Conservation (phyloP, 2,329 filamentous ascomycete genomes). For the Curvularia sp. region DNA sequence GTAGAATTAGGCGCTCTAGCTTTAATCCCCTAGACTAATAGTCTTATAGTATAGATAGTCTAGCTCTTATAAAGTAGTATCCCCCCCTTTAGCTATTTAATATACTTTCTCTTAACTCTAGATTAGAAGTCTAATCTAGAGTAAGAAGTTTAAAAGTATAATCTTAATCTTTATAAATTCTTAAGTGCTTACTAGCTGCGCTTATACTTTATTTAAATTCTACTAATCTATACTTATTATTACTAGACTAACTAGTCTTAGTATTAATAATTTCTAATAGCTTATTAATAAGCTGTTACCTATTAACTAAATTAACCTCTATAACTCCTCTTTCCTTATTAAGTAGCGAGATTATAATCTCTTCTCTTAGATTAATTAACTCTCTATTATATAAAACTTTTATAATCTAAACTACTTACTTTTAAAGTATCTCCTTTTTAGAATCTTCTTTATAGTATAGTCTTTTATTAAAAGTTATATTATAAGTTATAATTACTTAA, state of each 20-base stretch:
- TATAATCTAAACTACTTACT: background rate
- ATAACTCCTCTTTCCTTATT: background rate
- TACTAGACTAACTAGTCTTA: background rate
- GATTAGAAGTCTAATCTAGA: background rate
- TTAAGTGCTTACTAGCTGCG: background rate
- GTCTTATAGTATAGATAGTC: too few species aligned
- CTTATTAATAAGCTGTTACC: too few species aligned
- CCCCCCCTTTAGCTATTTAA: too few species aligned
- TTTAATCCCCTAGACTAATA: too few species aligned
- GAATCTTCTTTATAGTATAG: background rate
- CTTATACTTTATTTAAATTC: background rate
- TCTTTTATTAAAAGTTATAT: background rate
- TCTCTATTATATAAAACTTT: background rate
- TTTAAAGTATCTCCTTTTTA: background rate
- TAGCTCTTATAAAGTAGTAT: too few species aligned
- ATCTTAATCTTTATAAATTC: background rate
- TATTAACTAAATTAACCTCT: background rate
- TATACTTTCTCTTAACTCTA: too few species aligned
- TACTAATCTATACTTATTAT: too few species aligned
- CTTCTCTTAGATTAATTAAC: background rate
- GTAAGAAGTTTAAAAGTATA: background rate
- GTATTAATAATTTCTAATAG: background rate
- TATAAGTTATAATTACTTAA: background rate
- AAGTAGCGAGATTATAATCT: background rate
- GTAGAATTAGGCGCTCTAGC: too few species aligned